Evolutionary conservation across 148 eudicot genomes (phyloP).

Genomic region (Talinum fruticosum): DNA sequence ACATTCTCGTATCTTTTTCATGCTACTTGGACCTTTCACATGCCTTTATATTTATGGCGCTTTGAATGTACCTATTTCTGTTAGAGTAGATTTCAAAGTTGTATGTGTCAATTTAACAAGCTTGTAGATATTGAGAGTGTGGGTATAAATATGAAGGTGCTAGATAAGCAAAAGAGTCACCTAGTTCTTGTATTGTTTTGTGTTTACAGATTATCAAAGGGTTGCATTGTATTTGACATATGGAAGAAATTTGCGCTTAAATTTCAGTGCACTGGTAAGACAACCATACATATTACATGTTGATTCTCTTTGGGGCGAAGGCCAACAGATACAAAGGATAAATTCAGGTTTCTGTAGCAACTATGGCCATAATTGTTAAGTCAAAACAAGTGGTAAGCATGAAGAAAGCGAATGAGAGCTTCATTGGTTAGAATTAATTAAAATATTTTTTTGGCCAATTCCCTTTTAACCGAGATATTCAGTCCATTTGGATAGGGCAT

Average conservation of each 20-base stretch:
- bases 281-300: not conserved
- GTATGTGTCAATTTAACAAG: not conserved
- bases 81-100: not conserved
- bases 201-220: not conserved
- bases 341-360: not conserved
- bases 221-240: not conserved
- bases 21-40: not conserved
- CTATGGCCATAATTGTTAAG: not conserved
- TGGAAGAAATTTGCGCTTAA: not conserved
- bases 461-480: not conserved
- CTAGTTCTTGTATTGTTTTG: not conserved
- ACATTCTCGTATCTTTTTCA: not conserved
- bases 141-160: not conserved
- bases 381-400: not conserved
- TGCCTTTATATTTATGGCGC: not conserved
- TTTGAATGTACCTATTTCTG: conserved; percentile 8
- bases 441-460: not conserved
- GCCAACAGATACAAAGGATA: not conserved
- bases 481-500: not conserved
- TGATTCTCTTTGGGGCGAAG: not conserved
- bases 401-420: not conserved
- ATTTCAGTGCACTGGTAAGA: not conserved
- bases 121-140: not conserved
- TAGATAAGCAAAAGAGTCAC: not conserved
- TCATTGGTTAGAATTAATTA: not conserved